Conservation (phyloP, 345 rosid species). For the Erodium maritimum region DNA sequence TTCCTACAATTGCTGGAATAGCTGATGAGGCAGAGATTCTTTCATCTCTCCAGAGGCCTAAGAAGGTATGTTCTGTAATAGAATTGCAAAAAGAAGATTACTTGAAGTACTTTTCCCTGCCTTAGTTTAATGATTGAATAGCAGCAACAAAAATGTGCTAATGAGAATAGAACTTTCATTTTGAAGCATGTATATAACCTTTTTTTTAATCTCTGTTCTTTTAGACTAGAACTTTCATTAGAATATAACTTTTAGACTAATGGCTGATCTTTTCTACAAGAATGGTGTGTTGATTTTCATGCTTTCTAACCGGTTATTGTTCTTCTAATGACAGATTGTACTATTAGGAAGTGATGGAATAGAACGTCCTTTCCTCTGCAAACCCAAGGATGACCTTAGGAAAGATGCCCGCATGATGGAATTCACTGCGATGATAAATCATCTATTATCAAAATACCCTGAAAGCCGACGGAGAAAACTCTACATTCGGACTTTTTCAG, state of each 20-base stretch:
- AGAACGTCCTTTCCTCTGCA: conserved; percentile 93
- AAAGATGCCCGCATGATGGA: conserved; percentile 99
- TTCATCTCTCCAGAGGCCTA: conserved; percentile 91
- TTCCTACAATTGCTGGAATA: conserved; percentile 80
- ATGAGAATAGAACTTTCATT: too few relatives aligned
- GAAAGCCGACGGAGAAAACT: conserved; percentile 93
- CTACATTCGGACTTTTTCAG: conserved; percentile 89
- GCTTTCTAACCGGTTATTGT: not conserved
- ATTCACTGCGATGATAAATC: conserved; percentile 94
- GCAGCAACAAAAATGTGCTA: too few relatives aligned
- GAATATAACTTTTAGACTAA: too few relatives aligned
- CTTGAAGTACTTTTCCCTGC: not conserved
- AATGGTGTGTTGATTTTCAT: too few relatives aligned
- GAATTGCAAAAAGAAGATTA: not conserved
- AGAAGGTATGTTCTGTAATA: conserved; percentile 40
- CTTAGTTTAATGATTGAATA: not conserved
- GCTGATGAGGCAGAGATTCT: conserved; percentile 97
- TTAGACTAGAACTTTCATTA: too few relatives aligned
- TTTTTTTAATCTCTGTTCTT: too few relatives aligned
- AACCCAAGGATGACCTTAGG: conserved; percentile 94
- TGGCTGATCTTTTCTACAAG: too few relatives aligned
- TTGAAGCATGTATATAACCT: too few relatives aligned
- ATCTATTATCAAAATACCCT: conserved; percentile 76
- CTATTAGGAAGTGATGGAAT: conserved; percentile 88
- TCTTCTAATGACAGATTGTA: conserved; percentile 45